Base-by-base conservation (phyloP, 2,329 filamentous ascomycete species). In the Neonectria magnoliae region DNA sequence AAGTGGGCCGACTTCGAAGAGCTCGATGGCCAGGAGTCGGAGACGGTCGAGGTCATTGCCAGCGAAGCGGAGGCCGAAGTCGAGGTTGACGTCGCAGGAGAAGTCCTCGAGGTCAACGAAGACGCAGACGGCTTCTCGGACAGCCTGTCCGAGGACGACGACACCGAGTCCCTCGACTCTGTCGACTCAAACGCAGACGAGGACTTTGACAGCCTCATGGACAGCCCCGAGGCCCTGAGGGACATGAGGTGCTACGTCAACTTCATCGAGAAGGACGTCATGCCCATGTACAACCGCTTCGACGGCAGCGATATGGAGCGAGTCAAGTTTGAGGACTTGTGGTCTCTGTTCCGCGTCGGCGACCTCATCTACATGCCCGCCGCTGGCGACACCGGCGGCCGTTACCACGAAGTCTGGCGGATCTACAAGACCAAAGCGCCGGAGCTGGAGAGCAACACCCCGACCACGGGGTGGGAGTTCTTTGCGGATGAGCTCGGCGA, bases 201-300 rank as follows among this genome's bases (percentile, higher is more conserved):
- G 55, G 76, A 81, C 60, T 69, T 77, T 33, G 77, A 79, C 31
- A 65, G 68, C 2, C 68, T 80, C 57, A 80, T 81, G 77, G 76
- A 81, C 54, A 79, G 76, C 58, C 71, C 76, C 1, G 80, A 81
- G 57, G 79, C 79, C 0, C 71, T 82, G 16, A 68, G 75, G 2
- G 79, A 83, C 62, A 80, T 83, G 76, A 74, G 79, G 14, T 80
- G 77, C 75, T 83, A 82, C 42, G 78, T 83, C 51, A 68, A 81
- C 36, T 83, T 83, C 57, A 69, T 82, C n/a, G 81, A 83, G 44
- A 71, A 78, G 20, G 78, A 81, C 45, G 69, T 83, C 27, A 76
- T 83, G 71, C 80, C 80, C 4, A 63, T 81, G 1, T 73, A 79
- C 57, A 59, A 65, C 13, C 65, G 64, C 4, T 76, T 75, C 41